phyloP scores from a whole-genome alignment of 441 rosid species.

The Pelargonium citronellum region DNA sequence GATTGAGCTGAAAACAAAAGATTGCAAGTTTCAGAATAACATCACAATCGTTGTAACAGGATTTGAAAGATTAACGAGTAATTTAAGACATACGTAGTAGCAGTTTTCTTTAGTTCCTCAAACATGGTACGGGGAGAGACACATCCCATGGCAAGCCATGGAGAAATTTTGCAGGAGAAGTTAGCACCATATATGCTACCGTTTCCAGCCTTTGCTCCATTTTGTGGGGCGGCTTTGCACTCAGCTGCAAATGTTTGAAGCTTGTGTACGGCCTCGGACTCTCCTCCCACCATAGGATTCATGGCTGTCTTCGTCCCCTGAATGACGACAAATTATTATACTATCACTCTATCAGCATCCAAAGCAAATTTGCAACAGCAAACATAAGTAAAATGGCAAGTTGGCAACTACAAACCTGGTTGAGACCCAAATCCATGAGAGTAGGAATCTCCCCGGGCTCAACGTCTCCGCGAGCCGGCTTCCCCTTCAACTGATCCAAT shows the following conservation, averaged over 20 bases:
- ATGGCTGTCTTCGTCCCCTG: constrained; percentile 56
- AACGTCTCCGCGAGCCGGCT: constrained; percentile 79
- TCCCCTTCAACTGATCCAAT: constrained; percentile 72
- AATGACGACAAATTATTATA: constrained; percentile 13
- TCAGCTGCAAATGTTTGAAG: constrained; percentile 66
- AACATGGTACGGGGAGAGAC: constrained; percentile 89
- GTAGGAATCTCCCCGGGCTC: constrained; percentile 90
- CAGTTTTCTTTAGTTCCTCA: constrained; percentile 76
- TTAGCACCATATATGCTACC: constrained; percentile 73
- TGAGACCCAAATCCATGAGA: constrained; percentile 71
- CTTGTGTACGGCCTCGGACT: constrained; percentile 72
- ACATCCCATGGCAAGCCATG: constrained; percentile 90
- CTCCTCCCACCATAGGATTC: constrained; percentile 74
- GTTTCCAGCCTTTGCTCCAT: constrained; percentile 34
- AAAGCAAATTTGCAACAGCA: too few species aligned
- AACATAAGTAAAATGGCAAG: too few species aligned
- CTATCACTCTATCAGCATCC: too few species aligned
- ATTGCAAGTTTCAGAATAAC: constrained; percentile 8
- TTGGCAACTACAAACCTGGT: constrained; percentile 25
- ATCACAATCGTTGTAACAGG: background rate
- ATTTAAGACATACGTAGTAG: constrained; percentile 38
- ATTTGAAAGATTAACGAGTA: background rate
- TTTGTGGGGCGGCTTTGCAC: constrained; percentile 62
- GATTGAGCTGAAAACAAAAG: constrained; percentile 37
- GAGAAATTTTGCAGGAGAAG: constrained; percentile 92